Base-by-base conservation (phyloP, 306 rosid species). In the Cucumis hystrix region DNA sequence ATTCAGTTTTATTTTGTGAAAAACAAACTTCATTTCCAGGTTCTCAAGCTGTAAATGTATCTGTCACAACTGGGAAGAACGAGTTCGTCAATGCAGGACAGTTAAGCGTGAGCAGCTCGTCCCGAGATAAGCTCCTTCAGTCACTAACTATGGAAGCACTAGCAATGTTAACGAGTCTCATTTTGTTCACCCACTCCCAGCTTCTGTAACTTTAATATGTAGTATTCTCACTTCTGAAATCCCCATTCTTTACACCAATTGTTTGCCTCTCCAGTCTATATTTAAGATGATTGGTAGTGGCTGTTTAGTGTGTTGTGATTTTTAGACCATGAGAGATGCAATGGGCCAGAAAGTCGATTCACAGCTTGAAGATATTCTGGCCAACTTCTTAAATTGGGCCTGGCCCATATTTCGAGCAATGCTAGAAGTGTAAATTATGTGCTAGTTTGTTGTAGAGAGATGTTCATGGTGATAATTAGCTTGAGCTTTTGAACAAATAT, bases 11-110 rank as follows among this genome's bases (percentile, higher is more conserved):
- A 41, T 30, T 39, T 62, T 8, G 21, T 49, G 21, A 77, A 18
- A 18, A 58, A 21, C 12, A 54, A 52, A n/a, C 52, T 9, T 8
- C 43, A 10, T 79, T 76, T 79, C 23, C 92, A 95, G 99, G 99
- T 83, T 92, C 99, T 18, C 33, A 57, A 82, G 77, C 96, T 2
- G 99, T 95, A 73, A 95, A 95, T 45, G 99, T 95, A 62, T 92
- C 97, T 0, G 88, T 89, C 82, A 83, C 96, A 62, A 77, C 86
- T 15, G 87, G 90, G 86, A 92, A 89, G 89, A 96, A 93, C 45
- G 90, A 90, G 83, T 90, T 81, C 79, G 58, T 90, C 78, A 89
- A 89, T 54, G 92, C 89, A 8, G 87, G 93, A 51, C 95, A 86
- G 82, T 54, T 77, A 43, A 82, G 83, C 23, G 64, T 47, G 74